These are phyloP conservation scores for Chlorella sp. DNA, from an alignment of 139 green algal species.

Conservation along the genomic window DNA sequence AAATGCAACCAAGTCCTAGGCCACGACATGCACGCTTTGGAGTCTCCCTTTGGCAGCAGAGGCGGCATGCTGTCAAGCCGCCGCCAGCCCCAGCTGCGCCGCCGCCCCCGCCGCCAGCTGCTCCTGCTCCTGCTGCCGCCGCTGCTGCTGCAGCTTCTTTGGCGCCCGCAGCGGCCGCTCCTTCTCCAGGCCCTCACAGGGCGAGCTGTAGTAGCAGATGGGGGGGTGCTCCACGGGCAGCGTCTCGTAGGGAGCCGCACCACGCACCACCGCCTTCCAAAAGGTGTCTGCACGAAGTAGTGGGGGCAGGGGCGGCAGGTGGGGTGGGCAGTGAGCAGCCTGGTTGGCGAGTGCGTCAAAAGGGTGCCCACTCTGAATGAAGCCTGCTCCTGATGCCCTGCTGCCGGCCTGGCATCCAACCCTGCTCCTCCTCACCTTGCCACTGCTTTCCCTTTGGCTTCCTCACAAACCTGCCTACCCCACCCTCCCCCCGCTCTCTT, in stretches of 20 bases:
- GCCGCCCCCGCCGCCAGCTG: neutral
- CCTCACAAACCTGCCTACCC: neutral
- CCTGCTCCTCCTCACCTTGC: neutral
- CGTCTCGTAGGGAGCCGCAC: slow-evolving; percentile 23
- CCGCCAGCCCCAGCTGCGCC: neutral
- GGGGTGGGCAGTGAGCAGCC: neutral
- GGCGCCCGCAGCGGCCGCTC: neutral
- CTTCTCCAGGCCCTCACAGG: slow-evolving; percentile 22
- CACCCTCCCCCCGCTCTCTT: neutral
- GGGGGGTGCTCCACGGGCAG: slow-evolving; percentile 48
- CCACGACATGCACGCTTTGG: no score
- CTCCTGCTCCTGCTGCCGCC: neutral
- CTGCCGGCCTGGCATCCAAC: neutral
- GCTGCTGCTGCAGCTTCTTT: slow-evolving; percentile 16
- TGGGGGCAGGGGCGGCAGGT: neutral
- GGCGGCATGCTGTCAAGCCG: neutral
- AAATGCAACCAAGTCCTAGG: no score
- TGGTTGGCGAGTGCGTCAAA: neutral
- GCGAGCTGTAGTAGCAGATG: slow-evolving; percentile 35
- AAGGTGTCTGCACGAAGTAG: slow-evolving; percentile 65
- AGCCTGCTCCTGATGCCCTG: neutral
- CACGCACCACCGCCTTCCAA: slow-evolving; percentile 63
- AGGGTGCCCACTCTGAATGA: neutral
- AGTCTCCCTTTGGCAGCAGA: neutral
- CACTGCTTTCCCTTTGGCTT: neutral